These are phyloP conservation scores for Berberis vulgaris DNA, from an alignment of 164 flowering plant genomes.

Conservation along the genomic window DNA sequence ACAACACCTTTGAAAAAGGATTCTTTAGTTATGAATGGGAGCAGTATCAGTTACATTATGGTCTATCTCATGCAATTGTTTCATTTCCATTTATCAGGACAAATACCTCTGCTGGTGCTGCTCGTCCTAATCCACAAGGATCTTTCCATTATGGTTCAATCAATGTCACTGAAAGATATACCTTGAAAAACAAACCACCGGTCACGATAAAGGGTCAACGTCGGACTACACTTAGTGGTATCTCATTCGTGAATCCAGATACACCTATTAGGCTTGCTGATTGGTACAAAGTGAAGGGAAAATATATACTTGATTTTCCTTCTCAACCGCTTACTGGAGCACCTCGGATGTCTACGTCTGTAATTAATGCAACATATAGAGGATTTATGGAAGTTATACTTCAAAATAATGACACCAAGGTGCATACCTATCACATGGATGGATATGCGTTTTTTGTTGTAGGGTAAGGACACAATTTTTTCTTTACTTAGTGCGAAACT, in stretches of 20 bases:
- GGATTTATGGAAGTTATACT: constrained; percentile 88
- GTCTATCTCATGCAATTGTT: too few relatives aligned
- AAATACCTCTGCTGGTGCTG: constrained; percentile 92
- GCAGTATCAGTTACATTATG: too few relatives aligned
- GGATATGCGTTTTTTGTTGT: constrained; percentile 95
- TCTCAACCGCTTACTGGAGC: constrained; percentile 52
- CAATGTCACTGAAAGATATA: constrained; percentile 77
- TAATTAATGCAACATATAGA: constrained; percentile 79
- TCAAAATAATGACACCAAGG: constrained; percentile 83
- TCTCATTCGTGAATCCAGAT: constrained; percentile 62
- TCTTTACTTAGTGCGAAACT: not conserved
- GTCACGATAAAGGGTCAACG: constrained; percentile 55
- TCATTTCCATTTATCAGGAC: constrained; percentile 26
- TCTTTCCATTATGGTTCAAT: constrained; percentile 91
- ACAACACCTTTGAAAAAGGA: not conserved
- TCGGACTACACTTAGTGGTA: constrained; percentile 61
- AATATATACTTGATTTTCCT: constrained; percentile 85
- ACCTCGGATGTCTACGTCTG: constrained; percentile 54
- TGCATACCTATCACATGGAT: constrained; percentile 80
- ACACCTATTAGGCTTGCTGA: constrained; percentile 93
- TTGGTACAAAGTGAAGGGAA: constrained; percentile 48
- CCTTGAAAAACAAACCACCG: constrained; percentile 61
- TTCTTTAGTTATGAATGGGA: too few relatives aligned
- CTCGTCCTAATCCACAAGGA: constrained; percentile 98
- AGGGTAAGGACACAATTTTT: constrained; percentile 44